Evolutionary conservation across 1,284 basidiomycete species (phyloP).

Genomic region (Moesziomyces sp.): DNA sequence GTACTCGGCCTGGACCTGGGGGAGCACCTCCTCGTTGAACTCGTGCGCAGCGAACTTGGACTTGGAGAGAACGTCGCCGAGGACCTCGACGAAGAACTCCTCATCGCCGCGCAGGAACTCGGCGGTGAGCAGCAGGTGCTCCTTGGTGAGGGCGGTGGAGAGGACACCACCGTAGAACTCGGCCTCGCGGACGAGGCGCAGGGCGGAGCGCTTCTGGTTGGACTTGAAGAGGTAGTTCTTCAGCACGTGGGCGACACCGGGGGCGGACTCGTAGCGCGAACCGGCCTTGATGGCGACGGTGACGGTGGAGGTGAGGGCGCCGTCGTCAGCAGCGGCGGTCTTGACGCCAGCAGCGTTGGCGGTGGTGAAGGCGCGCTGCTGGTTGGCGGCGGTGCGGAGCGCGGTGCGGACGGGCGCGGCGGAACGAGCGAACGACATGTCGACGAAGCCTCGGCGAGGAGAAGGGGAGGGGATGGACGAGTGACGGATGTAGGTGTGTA

Average conservation of each 20-base stretch:
- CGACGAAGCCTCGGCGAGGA: neutral
- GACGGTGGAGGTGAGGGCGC: conserved; percentile 57
- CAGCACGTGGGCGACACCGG: conserved; percentile 60
- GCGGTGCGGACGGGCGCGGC: conserved; percentile 47
- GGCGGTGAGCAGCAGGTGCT: conserved; percentile 90
- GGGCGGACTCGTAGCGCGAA: conserved; percentile 55
- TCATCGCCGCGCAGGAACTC: conserved; percentile 96
- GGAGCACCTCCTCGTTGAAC: conserved; percentile 65
- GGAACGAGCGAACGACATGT: conserved; percentile 52
- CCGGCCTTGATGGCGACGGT: conserved; percentile 63
- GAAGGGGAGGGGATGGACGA: neutral
- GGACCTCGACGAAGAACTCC: conserved; percentile 64
- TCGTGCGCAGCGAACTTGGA: conserved; percentile 62
- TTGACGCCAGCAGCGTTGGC: conserved; percentile 50
- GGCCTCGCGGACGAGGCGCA: conserved; percentile 89
- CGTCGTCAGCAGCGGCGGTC: conserved; percentile 57
- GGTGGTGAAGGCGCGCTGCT: conserved; percentile 51
- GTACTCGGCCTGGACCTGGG: conserved; percentile 58
- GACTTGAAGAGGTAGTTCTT: conserved; percentile 66
- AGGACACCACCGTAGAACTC: conserved; percentile 95
- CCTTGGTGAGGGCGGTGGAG: conserved; percentile 84
- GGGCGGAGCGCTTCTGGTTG: conserved; percentile 76
- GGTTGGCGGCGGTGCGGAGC: conserved; percentile 31
- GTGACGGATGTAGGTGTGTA: conserved; percentile 2
- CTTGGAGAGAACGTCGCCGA: conserved; percentile 61